Conservation (phyloP, 2,329 filamentous ascomycete genomes). For the Diplodia mutila region DNA sequence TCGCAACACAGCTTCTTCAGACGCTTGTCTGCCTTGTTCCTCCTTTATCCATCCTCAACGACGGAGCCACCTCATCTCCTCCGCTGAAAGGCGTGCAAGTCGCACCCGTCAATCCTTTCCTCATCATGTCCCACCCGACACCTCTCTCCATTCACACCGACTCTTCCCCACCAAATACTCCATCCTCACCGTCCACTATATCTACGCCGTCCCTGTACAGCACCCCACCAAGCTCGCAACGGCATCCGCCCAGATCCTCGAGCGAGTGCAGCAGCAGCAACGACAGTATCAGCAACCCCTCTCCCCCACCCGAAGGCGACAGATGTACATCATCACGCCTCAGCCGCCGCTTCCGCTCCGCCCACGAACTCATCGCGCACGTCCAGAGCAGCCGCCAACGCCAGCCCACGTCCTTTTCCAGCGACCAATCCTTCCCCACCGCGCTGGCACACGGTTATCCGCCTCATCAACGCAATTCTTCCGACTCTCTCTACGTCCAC, state of each 20-base stretch:
- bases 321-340: not conserved
- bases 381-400: not conserved
- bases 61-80: not conserved
- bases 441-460: not conserved
- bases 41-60: not conserved
- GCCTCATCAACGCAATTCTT: not conserved
- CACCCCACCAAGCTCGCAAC: not conserved
- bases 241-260: not conserved
- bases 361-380: not conserved
- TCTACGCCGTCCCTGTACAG: not conserved
- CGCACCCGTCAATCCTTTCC: not conserved
- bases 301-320: not conserved
- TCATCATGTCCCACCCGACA: not conserved
- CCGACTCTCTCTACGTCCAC: not conserved
- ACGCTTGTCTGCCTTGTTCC: not conserved
- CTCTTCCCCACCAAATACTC: not conserved
- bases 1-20: no score
- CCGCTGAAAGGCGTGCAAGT: not conserved
- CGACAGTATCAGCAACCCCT: not conserved
- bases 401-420: not conserved
- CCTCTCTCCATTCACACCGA: not conserved
- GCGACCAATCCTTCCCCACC: not conserved
- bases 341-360: not conserved
- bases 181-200: not conserved
- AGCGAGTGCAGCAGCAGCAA: not conserved